These are phyloP conservation scores for Lodderomyces parapsilosis DNA, from an alignment of 1,139 yeast species.

Conservation along the genomic window DNA sequence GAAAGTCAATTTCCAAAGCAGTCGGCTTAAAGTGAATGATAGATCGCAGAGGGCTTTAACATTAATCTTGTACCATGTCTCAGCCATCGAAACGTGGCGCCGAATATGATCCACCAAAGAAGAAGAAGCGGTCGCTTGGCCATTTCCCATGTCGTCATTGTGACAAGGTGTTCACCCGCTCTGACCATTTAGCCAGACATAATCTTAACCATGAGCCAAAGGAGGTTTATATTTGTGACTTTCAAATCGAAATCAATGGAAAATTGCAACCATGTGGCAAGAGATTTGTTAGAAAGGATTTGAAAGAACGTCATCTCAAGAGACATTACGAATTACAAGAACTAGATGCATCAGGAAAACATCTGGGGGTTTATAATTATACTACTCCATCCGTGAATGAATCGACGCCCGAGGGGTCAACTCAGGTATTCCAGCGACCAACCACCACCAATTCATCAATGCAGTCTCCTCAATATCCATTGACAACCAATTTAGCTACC, in stretches of 20 bases:
- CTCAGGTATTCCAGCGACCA: conserved; percentile 5
- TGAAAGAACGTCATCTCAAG: conserved; percentile 37
- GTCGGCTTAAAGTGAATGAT: background rate
- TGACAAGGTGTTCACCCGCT: conserved; percentile 39
- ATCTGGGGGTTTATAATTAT: background rate
- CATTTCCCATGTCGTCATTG: conserved; percentile 29
- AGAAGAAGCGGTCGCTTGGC: conserved; percentile 18
- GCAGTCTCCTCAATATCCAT: conserved; percentile 7
- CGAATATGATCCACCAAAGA: conserved; percentile 7
- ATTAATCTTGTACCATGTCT: background rate
- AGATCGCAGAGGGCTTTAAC: background rate
- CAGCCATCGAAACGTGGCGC: background rate
- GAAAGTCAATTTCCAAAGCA: background rate
- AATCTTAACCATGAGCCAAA: conserved; percentile 41
- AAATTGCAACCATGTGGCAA: conserved; percentile 31
- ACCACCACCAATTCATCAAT: background rate
- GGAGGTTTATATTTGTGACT: conserved; percentile 31
- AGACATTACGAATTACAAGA: conserved; percentile 26
- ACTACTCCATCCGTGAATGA: background rate
- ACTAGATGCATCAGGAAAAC: background rate
- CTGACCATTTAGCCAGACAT: conserved; percentile 45
- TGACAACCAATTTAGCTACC: conserved; percentile 4
- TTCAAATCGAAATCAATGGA: conserved; percentile 26
- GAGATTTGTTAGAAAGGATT: conserved; percentile 39
- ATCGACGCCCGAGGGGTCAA: background rate